Evolutionary conservation across 352 stramenopile species (phyloP).

Genomic region (Globisporangium perplexum): DNA sequence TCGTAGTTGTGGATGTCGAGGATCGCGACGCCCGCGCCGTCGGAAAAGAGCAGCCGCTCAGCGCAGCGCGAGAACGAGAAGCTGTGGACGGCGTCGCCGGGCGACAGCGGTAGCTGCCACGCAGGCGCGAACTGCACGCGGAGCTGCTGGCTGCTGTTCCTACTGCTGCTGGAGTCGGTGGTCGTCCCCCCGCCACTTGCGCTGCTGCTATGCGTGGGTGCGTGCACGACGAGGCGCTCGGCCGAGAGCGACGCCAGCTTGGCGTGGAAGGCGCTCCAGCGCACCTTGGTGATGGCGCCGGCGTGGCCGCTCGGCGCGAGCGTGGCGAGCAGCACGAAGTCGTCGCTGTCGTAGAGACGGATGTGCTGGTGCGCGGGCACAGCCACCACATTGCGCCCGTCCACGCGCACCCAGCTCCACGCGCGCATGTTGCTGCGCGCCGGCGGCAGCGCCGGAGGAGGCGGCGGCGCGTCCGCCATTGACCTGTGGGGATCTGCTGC

Average conservation of each 20-base stretch:
- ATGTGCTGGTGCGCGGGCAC: slow-evolving; percentile 65
- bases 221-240: slow-evolving; percentile 59
- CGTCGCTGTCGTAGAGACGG: slow-evolving; percentile 74
- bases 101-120: slow-evolving; percentile 36
- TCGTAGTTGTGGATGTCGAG: slow-evolving; percentile 33
- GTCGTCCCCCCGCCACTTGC: background rate
- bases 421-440: slow-evolving; percentile 28
- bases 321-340: slow-evolving; percentile 72
- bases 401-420: slow-evolving; percentile 79
- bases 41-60: slow-evolving; percentile 52
- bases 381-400: slow-evolving; percentile 77
- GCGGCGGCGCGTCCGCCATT: background rate
- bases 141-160: background rate
- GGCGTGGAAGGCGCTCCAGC: slow-evolving; percentile 72
- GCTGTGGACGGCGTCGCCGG: slow-evolving; percentile 22
- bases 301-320: slow-evolving; percentile 55
- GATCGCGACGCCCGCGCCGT: slow-evolving; percentile 36
- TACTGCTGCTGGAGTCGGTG: background rate
- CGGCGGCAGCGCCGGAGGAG: slow-evolving; percentile 1
- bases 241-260: slow-evolving; percentile 71
- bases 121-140: slow-evolving; percentile 39
- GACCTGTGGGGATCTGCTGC: no score
- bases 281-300: slow-evolving; percentile 51
- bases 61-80: slow-evolving; percentile 65
- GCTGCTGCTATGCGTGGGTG: slow-evolving; percentile 26